Base-by-base conservation (phyloP, 2,329 filamentous ascomycete species). In the Botrytis hyacinthi region DNA sequence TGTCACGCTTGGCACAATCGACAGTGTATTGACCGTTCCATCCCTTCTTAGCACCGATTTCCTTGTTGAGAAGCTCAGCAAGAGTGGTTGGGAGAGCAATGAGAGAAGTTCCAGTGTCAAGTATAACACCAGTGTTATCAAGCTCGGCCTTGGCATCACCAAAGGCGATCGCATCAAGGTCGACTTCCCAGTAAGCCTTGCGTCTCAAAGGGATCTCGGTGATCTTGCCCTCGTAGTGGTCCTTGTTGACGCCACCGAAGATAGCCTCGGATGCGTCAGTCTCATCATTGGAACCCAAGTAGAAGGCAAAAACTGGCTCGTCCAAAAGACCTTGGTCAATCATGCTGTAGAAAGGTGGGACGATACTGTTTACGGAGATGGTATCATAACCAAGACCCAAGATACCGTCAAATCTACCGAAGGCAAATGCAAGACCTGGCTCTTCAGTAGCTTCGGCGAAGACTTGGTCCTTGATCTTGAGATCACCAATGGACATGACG, bases 171-270 rank as follows among this genome's bases (percentile, higher is more conserved):
- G 94, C 88, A 81, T 98, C 92, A 75, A 99, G 91, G 81, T 98
- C 95, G 73, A 99, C 95, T 88, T 99, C 96, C 96, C 96, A 99
- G 89, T 99, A 99, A 68, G 96, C 96, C 92, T 98, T 98, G 83
- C 96, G 93, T 84, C 96, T 93, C 79, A 99, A 90, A 72, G 96
- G 96, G 78, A 99, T 94, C 84, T 94, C 97, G 82, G 91, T 93
- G 80, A 99, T 89, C 84, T 98, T 91, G 81, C 96, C 96, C 57
- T 88, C 91, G 83, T 87, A 90, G 87, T 96, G 94, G 81, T 87
- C 86, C 85, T 94, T 86, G 84, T 98, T 91, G 75, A 97, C 84
- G 78, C 95, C 95, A 83, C 95, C 95, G 78, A 99, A 99, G 78
- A 91, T 90, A 75, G 91, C 95, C 85, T 95, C 95, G 60, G 95